These are phyloP conservation scores for Amanita exitialis DNA, from an alignment of 768 basidiomycete genomes.

Conservation along the genomic window DNA sequence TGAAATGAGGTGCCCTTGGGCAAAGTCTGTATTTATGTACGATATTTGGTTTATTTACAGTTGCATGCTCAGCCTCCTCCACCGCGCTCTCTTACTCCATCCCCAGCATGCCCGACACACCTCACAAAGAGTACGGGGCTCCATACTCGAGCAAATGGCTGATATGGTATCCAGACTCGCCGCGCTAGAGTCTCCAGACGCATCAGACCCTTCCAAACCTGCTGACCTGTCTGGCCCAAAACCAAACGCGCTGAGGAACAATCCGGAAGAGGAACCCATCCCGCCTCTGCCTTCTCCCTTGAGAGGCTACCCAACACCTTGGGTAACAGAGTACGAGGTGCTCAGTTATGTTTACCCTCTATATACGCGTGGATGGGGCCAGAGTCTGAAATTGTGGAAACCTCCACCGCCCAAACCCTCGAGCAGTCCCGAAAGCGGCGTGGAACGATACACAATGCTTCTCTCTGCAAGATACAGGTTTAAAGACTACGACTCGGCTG, in stretches of 20 bases:
- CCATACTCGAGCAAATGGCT: conserved; percentile 3
- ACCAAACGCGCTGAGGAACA: conserved; percentile 2
- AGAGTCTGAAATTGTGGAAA: conserved; percentile 4
- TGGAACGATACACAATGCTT: conserved; percentile 1
- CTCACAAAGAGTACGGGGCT: neutral
- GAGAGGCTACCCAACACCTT: conserved; percentile 4
- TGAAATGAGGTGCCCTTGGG: conserved; percentile 28
- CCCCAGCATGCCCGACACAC: neutral
- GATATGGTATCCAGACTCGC: conserved; percentile 1
- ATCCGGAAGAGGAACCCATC: neutral
- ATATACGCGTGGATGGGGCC: conserved; percentile 5
- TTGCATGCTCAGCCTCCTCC: neutral
- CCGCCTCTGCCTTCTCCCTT: conserved; percentile 1
- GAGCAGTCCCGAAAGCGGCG: neutral
- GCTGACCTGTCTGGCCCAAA: neutral
- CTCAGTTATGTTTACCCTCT: conserved; percentile 3
- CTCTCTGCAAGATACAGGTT: conserved; percentile 3
- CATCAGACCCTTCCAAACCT: neutral
- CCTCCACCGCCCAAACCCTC: neutral
- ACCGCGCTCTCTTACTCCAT: neutral
- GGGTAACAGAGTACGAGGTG: conserved; percentile 5
- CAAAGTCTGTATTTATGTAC: neutral
- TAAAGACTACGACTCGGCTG: conserved; percentile 3
- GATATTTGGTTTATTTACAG: neutral
- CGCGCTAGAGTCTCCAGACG: neutral